Evolutionary conservation across 2,329 filamentous ascomycete species (phyloP).

Genomic region (Neonectria sp.): DNA sequence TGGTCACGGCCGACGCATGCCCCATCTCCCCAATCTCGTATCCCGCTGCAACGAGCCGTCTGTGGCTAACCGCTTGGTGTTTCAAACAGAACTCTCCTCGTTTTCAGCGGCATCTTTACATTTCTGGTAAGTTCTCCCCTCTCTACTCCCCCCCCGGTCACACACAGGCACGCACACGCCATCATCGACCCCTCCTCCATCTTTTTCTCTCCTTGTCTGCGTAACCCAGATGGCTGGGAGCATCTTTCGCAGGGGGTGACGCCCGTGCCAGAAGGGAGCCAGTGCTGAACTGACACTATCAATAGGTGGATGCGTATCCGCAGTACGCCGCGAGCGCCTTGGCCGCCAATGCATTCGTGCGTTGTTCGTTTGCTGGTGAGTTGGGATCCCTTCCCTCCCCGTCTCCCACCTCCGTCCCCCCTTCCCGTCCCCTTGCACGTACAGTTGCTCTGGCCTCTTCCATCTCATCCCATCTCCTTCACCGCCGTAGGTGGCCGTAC

Average conservation of each 20-base stretch:
- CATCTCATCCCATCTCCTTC: conserved; percentile 19
- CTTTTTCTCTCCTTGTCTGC: conserved; percentile 12
- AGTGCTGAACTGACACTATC: conserved; percentile 42
- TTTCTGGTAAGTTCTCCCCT: conserved; percentile 76
- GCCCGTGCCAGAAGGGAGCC: conserved; percentile 37
- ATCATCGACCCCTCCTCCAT: conserved; percentile 9
- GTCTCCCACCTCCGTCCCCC: conserved; percentile 7
- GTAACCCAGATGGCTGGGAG: conserved; percentile 38
- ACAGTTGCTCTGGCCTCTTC: conserved; percentile 2
- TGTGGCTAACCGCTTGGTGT: conserved; percentile 47
- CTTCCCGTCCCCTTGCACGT: neutral
- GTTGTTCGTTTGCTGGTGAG: conserved; percentile 81
- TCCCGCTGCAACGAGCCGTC: conserved; percentile 32
- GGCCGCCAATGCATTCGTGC: conserved; percentile 86
- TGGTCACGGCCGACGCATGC: conserved; percentile 45
- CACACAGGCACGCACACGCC: conserved; percentile 26
- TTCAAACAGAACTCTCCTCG: conserved; percentile 76
- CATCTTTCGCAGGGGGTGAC: conserved; percentile 20
- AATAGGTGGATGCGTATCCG: conserved; percentile 80
- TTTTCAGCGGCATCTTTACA: conserved; percentile 89
- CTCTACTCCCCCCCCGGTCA: neutral
- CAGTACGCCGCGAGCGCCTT: conserved; percentile 83
- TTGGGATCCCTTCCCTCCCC: conserved; percentile 28
- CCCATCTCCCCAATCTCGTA: conserved; percentile 40
- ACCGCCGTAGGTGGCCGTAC: conserved; percentile 23